phyloP scores from a whole-genome alignment of 2,329 filamentous ascomycete genomes.

The Colletotrichum lini region DNA sequence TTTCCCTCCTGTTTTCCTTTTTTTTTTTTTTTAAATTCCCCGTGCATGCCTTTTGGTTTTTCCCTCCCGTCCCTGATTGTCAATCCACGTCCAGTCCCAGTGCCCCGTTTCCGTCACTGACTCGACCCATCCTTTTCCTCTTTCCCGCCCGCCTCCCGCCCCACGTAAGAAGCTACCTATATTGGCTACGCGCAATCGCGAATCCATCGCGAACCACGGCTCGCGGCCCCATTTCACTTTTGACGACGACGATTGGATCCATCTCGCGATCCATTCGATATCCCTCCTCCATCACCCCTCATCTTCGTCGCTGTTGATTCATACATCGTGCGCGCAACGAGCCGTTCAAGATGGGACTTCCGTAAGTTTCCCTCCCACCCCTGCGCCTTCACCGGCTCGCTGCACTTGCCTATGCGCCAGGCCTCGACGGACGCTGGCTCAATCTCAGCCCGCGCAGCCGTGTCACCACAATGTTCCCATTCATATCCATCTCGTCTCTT shows the following conservation, averaged over 20 bases:
- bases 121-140: conserved; percentile 18
- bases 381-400: conserved; percentile 20
- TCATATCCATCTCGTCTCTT: conserved; percentile 7
- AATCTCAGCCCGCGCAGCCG: conserved; percentile 39
- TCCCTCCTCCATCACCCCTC: not conserved
- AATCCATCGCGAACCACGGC: conserved; percentile 33
- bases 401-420: conserved; percentile 31
- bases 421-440: conserved; percentile 39
- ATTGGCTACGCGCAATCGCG: conserved; percentile 37
- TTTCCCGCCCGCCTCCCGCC: conserved; percentile 19
- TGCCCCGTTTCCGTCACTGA: conserved; percentile 35
- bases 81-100: conserved; percentile 28
- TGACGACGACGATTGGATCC: conserved; percentile 9
- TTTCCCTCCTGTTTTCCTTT: conserved; percentile 4
- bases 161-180: conserved; percentile 21
- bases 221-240: conserved; percentile 28
- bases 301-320: not conserved
- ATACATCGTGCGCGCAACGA: conserved; percentile 9
- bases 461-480: conserved; percentile 26
- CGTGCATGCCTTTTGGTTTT: conserved; percentile 8
- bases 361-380: conserved; percentile 56
- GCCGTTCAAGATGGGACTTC: conserved; percentile 59
- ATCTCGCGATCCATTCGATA: not conserved
- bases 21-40: conserved; percentile 21
- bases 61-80: conserved; percentile 9